These are phyloP conservation scores for Bolboschoenoplectus hybrid DNA, from an alignment of 202 grass and related monocot genomes.

Conservation along the genomic window DNA sequence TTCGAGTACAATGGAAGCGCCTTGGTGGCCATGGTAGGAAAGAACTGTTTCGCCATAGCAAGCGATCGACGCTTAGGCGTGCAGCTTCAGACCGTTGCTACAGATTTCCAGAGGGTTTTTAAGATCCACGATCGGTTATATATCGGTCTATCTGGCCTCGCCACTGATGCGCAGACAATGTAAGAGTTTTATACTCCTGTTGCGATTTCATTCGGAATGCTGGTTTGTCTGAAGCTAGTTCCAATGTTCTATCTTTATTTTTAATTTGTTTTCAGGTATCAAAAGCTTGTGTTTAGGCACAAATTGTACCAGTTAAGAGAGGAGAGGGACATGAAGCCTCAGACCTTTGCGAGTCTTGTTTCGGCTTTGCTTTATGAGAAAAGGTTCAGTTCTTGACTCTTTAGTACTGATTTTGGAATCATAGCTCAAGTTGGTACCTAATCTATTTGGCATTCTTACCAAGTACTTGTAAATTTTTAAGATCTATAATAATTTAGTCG, in stretches of 20 bases:
- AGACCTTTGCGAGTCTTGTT: slow-evolving; percentile 80
- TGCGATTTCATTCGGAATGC: slow-evolving; percentile 29
- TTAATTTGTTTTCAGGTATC: slow-evolving; percentile 52
- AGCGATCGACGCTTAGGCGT: slow-evolving; percentile 65
- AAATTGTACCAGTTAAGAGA: slow-evolving; percentile 79
- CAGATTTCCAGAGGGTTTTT: slow-evolving; percentile 64
- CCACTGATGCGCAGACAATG: slow-evolving; percentile 63
- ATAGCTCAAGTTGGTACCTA: background rate
- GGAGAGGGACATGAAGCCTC: slow-evolving; percentile 85
- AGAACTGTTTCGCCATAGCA: slow-evolving; percentile 71
- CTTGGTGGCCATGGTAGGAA: slow-evolving; percentile 72
- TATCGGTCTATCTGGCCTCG: slow-evolving; percentile 69
- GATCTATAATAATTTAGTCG: background rate
- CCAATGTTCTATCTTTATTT: background rate
- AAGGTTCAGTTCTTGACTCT: slow-evolving; percentile 46
- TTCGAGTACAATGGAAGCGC: slow-evolving; percentile 78
- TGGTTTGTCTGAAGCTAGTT: slow-evolving; percentile 32
- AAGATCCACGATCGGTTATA: slow-evolving; percentile 72
- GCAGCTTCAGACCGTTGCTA: slow-evolving; percentile 68
- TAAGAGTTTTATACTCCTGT: slow-evolving; percentile 34
- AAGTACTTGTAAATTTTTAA: background rate
- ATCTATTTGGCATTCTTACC: background rate
- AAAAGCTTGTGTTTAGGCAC: slow-evolving; percentile 82
- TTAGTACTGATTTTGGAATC: background rate
- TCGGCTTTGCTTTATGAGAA: slow-evolving; percentile 85